Percentiles rank a stretch among this genome's conserved stretches.
These are phyloP conservation scores for Aristolochia fimbriata DNA, from an alignment of 164 flowering plant species.

Conservation along the genomic window DNA sequence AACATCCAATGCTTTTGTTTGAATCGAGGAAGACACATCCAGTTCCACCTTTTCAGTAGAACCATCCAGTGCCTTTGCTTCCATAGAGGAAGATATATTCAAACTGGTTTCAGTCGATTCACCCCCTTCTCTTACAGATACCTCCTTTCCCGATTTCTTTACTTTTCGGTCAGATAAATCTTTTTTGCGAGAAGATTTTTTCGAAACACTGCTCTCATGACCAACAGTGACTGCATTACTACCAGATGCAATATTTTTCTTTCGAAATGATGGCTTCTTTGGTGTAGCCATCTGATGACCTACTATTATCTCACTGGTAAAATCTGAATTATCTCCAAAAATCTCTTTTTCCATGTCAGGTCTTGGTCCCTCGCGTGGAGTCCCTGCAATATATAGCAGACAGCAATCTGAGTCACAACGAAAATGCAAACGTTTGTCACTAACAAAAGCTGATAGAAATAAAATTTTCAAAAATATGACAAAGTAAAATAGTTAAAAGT, in stretches of 20 bases:
- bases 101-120: too few relatives aligned
- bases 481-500: too few relatives aligned
- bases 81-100: too few relatives aligned
- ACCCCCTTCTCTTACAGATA: too few relatives aligned
- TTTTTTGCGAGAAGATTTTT: conserved; percentile 18
- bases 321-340: conserved; percentile 30
- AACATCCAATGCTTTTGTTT: too few relatives aligned
- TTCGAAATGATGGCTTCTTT: neutral
- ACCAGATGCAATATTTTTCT: neutral
- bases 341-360: conserved; percentile 12
- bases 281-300: conserved; percentile 36
- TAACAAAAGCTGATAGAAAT: neutral
- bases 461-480: too few relatives aligned
- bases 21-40: too few relatives aligned
- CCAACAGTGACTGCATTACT: neutral
- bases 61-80: too few relatives aligned
- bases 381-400: conserved; percentile 28
- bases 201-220: neutral
- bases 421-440: neutral
- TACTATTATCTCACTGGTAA: conserved; percentile 46
- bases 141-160: conserved; percentile 14
- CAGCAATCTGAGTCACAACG: neutral
- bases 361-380: conserved; percentile 15
- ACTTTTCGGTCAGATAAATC: conserved; percentile 10
- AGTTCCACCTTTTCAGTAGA: too few relatives aligned